Evolutionary conservation across 2,329 filamentous ascomycete genomes (phyloP).

Genomic region (Orbilia quercus): DNA sequence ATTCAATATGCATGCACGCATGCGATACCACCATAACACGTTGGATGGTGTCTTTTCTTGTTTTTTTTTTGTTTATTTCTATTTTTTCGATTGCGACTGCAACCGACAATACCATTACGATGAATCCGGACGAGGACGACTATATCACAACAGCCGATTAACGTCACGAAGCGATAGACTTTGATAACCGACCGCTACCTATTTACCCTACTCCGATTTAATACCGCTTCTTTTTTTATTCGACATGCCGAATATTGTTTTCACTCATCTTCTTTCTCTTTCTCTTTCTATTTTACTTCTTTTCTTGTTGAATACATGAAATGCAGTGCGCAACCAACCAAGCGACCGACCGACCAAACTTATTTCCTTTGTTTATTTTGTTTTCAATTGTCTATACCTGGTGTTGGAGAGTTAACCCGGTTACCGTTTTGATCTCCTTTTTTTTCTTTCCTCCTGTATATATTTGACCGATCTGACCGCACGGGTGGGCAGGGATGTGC

Average conservation of each 20-base stretch:
- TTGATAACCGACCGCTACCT: constrained; percentile 10
- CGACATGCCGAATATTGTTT: too few relatives aligned
- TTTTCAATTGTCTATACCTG: constrained; percentile 24
- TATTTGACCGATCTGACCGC: too few relatives aligned
- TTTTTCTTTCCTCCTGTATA: constrained; percentile 22
- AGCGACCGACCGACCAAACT: too few relatives aligned
- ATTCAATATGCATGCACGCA: constrained; percentile 24
- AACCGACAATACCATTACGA: constrained; percentile 8
- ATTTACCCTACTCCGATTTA: constrained; percentile 24
- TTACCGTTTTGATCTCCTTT: constrained; percentile 10
- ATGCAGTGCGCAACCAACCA: constrained; percentile 47
- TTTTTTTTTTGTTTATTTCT: constrained; percentile 8
- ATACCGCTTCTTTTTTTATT: background rate
- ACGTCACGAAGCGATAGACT: constrained; percentile 45
- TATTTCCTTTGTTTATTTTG: constrained; percentile 16
- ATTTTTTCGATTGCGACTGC: too few relatives aligned
- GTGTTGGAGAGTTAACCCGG: constrained; percentile 41
- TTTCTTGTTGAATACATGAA: constrained; percentile 13
- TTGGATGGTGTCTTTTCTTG: background rate
- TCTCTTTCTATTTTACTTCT: too few relatives aligned
- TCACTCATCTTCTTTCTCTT: constrained; percentile 8
- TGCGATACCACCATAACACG: background rate
- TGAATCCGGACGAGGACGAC: constrained; percentile 51
- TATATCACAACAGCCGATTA: constrained; percentile 13
- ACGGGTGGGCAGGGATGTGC: too few relatives aligned